Conservation (phyloP, 371 early-diverging fungal species). For the Zopfochytrium polystomum region DNA sequence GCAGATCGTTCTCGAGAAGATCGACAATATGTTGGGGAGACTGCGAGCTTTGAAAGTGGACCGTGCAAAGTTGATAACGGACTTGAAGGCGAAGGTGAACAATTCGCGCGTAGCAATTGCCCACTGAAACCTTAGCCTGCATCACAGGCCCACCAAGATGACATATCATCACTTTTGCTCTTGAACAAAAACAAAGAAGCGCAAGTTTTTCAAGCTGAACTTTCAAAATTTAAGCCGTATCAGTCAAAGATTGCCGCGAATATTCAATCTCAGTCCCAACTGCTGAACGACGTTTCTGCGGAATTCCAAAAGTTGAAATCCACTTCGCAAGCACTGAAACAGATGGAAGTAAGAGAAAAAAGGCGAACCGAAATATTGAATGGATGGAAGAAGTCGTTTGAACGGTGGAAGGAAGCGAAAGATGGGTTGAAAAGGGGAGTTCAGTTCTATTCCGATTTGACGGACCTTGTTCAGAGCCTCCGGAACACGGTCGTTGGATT, state of each 20-base stretch:
- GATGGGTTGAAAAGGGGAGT: constrained; percentile 70
- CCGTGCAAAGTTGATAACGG: constrained; percentile 69
- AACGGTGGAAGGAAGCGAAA: constrained; percentile 63
- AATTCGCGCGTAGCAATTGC: neutral
- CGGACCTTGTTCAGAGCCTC: constrained; percentile 63
- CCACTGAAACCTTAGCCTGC: neutral
- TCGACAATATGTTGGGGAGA: constrained; percentile 52
- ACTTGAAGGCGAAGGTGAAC: constrained; percentile 74
- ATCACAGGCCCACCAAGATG: constrained; percentile 73
- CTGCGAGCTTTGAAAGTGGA: constrained; percentile 65
- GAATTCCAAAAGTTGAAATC: constrained; percentile 75
- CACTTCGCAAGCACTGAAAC: constrained; percentile 63
- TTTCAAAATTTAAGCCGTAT: constrained; percentile 83
- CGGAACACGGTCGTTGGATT: constrained; percentile 62
- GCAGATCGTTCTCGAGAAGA: constrained; percentile 65
- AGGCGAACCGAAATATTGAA: constrained; percentile 53
- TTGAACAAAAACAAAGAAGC: constrained; percentile 80
- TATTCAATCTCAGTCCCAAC: constrained; percentile 69
- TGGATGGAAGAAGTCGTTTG: constrained; percentile 53
- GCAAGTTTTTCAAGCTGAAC: constrained; percentile 82
- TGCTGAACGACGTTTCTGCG: constrained; percentile 69
- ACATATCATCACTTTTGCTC: constrained; percentile 80
- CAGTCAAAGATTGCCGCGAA: constrained; percentile 71
- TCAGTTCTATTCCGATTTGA: constrained; percentile 74
- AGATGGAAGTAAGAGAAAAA: constrained; percentile 65